Conservation (phyloP, 495 filamentous ascomycete species). For the Copromyces sp. region DNA sequence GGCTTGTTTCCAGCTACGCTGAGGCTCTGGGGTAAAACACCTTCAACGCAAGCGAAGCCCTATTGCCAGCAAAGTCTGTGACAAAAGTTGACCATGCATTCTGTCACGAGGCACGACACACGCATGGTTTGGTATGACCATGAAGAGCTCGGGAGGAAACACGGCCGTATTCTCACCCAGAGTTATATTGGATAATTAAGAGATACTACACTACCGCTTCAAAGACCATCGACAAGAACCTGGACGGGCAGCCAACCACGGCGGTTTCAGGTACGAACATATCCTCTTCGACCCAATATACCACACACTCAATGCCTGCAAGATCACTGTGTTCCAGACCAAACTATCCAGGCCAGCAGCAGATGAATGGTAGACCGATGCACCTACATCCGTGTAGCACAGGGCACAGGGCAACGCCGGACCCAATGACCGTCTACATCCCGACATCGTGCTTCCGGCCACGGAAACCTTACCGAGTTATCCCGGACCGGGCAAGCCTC, state of each 20-base stretch:
- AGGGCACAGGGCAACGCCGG: neutral
- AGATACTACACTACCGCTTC: neutral
- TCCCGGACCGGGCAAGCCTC: neutral
- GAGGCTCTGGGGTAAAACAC: neutral
- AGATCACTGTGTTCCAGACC: neutral
- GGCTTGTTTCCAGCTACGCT: neutral
- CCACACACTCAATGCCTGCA: neutral
- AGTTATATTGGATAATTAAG: neutral
- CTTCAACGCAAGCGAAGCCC: neutral
- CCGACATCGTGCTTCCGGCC: neutral
- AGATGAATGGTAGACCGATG: neutral
- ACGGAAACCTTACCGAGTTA: neutral
- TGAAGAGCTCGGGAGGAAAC: neutral
- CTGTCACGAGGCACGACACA: neutral
- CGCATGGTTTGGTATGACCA: neutral
- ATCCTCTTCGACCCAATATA: neutral
- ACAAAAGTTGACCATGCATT: neutral
- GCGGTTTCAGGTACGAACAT: neutral
- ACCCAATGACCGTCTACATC: neutral
- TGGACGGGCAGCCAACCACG: neutral
- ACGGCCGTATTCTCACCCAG: neutral
- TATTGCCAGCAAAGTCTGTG: neutral
- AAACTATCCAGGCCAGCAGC: neutral
- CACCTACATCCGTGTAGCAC: neutral
- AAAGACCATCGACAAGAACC: neutral